phyloP scores from a whole-genome alignment of 208 protist genomes.

The Trypanosomatidae sp. region DNA sequence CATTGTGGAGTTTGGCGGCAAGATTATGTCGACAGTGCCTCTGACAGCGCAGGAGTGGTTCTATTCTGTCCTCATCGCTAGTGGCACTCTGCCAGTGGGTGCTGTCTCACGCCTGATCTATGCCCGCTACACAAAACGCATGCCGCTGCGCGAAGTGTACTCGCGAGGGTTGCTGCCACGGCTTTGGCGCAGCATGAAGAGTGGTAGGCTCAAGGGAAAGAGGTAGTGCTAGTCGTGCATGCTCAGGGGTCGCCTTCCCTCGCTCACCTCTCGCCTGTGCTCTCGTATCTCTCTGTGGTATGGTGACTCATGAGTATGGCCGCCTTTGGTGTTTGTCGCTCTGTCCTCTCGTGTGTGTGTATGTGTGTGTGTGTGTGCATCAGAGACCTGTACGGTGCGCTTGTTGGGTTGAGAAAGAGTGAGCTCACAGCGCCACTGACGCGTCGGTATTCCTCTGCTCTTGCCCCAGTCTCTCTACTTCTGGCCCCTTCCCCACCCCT shows the following conservation, averaged over 20 bases:
- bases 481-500: not conserved
- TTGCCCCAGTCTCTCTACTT: not conserved
- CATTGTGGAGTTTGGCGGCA: conserved; percentile 79
- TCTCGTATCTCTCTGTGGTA: not conserved
- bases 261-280: not conserved
- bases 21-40: conserved; percentile 83
- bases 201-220: conserved; percentile 16
- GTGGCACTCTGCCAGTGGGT: conserved; percentile 49
- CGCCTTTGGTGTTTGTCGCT: not conserved
- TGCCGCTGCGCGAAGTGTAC: conserved; percentile 15
- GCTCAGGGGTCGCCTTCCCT: not conserved
- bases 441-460: not conserved
- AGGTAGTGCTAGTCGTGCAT: not conserved
- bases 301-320: not conserved
- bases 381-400: not conserved
- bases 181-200: conserved; percentile 1
- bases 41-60: conserved; percentile 64
- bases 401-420: not conserved
- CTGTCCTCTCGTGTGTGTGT: not conserved
- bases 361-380: not conserved
- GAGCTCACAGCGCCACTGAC: not conserved
- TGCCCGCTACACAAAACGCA: conserved; percentile 17
- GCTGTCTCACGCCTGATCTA: conserved; percentile 32
- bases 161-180: conserved; percentile 12
- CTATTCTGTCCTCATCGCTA: conserved; percentile 48